phyloP scores from a whole-genome alignment of 75 land plant species.

The Cupressus sempervirens region DNA sequence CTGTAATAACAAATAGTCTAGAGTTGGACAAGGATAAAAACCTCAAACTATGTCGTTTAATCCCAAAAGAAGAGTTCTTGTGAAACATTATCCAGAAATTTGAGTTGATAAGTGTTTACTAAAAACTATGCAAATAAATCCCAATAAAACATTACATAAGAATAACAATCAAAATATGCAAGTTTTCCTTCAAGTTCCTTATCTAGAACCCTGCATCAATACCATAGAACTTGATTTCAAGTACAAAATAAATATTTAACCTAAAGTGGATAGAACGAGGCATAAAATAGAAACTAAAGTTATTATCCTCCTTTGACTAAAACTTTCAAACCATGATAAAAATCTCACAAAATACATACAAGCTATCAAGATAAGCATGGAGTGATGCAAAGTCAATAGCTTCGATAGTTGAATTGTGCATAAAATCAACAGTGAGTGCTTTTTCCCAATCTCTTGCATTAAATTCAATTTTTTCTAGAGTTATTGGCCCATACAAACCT shows the following conservation, averaged over 20 bases:
- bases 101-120: too few relatives aligned
- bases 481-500: conserved; percentile 72
- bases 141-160: too few relatives aligned
- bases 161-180: conserved; percentile 41
- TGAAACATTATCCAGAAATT: too few relatives aligned
- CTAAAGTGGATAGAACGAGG: background rate
- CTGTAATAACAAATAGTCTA: background rate
- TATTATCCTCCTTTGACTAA: background rate
- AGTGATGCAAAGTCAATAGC: conserved; percentile 84
- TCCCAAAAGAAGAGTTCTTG: too few relatives aligned
- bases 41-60: too few relatives aligned
- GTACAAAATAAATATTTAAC: background rate
- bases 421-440: conserved; percentile 74
- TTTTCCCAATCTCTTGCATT: conserved; percentile 60
- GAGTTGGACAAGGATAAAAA: background rate
- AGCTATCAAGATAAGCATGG: conserved; percentile 82
- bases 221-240: background rate
- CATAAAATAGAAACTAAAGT: background rate
- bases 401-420: conserved; percentile 53
- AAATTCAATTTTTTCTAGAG: conserved; percentile 27
- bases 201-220: conserved; percentile 37
- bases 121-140: too few relatives aligned
- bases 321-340: background rate
- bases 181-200: conserved; percentile 38
- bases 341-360: conserved; percentile 36